A percentile compares a stretch with the other conserved stretches of the same genome.
Evolutionary conservation across 306 rosid species (phyloP).

Genomic region (Acmispon strigosus): DNA sequence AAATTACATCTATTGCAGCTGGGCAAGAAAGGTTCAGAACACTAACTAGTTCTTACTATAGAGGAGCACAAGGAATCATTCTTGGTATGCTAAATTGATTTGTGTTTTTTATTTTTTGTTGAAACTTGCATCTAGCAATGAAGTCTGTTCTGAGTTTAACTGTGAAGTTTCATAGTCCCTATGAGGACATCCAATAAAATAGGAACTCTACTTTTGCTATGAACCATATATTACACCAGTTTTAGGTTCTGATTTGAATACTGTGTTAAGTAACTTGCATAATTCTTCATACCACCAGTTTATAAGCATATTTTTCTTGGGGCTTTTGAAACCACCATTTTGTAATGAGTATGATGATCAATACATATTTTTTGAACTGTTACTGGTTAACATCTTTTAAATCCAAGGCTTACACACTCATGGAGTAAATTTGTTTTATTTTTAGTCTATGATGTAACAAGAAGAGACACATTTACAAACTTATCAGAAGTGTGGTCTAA

Average conservation of each 20-base stretch:
- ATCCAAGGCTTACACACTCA: neutral
- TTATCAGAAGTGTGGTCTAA: constrained; percentile 88
- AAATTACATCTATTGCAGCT: constrained; percentile 58
- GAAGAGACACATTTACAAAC: constrained; percentile 79
- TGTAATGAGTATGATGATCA: neutral
- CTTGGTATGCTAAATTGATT: constrained; percentile 55
- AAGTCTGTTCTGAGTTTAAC: neutral
- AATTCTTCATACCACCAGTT: neutral
- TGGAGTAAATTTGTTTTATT: neutral
- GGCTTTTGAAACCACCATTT: neutral
- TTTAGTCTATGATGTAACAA: constrained; percentile 81
- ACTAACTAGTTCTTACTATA: constrained; percentile 80
- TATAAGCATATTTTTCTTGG: neutral
- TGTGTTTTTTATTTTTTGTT: neutral
- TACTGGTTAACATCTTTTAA: neutral
- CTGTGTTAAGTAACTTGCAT: neutral
- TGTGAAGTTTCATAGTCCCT: neutral
- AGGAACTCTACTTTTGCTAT: neutral
- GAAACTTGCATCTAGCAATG: neutral
- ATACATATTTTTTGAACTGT: neutral
- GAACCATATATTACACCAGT: constrained; percentile 53
- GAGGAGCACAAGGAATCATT: constrained; percentile 95
- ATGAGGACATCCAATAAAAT: neutral
- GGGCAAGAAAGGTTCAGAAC: constrained; percentile 98
- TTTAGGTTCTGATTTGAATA: neutral